These are phyloP conservation scores for Amphibolis antarctica DNA, from an alignment of 106 monocot genomes.

Conservation along the genomic window DNA sequence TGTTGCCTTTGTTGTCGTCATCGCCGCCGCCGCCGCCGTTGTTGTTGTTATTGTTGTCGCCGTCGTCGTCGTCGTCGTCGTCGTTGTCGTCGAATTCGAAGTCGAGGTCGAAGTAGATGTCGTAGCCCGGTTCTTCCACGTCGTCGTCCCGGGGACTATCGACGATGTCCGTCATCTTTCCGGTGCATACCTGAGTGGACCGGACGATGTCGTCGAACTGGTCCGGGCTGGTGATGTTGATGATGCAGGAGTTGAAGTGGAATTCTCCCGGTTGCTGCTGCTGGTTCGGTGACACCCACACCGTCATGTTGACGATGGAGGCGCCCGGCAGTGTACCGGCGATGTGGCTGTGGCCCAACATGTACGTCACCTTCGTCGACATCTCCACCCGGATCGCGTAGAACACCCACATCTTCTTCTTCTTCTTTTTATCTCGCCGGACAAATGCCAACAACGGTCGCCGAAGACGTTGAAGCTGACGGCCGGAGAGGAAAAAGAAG, in stretches of 20 bases:
- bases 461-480: no score
- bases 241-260: slow-evolving; percentile 1
- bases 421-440: no score
- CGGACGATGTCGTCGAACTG: slow-evolving; percentile 2
- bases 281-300: neutral
- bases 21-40: no score
- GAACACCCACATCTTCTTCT: slow-evolving; percentile 7
- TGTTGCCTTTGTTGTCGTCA: neutral
- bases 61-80: neutral
- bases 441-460: no score
- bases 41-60: no score
- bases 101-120: no score
- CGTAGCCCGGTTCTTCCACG: neutral
- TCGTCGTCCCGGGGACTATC: no score
- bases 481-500: no score
- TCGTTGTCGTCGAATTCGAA: neutral
- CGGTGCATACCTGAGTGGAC: neutral
- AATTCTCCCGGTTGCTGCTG: neutral
- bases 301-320: slow-evolving; percentile 2
- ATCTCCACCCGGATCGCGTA: slow-evolving; percentile 5
- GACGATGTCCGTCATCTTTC: neutral
- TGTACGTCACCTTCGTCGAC: neutral
- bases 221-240: slow-evolving; percentile 6
- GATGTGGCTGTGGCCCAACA: slow-evolving; percentile 3
- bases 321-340: neutral